A percentile compares a stretch with the other conserved stretches of the same genome.
phyloP scores from a whole-genome alignment of 1,139 yeast genomes.

The Yamadazyma membranifaciens region DNA sequence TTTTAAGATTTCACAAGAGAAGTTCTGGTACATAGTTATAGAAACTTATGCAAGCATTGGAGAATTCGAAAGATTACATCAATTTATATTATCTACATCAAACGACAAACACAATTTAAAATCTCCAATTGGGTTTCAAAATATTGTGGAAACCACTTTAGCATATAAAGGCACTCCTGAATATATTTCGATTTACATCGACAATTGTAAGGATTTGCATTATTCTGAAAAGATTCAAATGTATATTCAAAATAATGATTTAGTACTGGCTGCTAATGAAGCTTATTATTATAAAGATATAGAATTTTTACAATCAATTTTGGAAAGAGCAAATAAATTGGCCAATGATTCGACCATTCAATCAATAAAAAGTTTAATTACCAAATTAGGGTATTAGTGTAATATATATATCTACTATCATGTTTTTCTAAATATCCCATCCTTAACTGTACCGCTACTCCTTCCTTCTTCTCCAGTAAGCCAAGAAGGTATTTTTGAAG shows the following conservation, averaged over 20 bases:
- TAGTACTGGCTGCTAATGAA: slow-evolving; percentile 56
- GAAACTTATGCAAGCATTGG: slow-evolving; percentile 49
- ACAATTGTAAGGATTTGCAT: slow-evolving; percentile 28
- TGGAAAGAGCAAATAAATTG: slow-evolving; percentile 19
- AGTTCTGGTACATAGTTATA: slow-evolving; percentile 63
- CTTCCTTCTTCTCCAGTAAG: slow-evolving; percentile 74
- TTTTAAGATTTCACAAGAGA: slow-evolving; percentile 61
- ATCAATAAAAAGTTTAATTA: slow-evolving; percentile 25
- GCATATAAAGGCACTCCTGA: slow-evolving; percentile 46
- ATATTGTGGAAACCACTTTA: slow-evolving; percentile 56
- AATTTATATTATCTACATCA: slow-evolving; percentile 34
- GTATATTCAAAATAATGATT: slow-evolving; percentile 53
- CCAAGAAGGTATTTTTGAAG: slow-evolving; percentile 67
- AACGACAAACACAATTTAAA: slow-evolving; percentile 32
- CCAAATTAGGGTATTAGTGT: slow-evolving; percentile 28
- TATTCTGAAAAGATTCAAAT: slow-evolving; percentile 47
- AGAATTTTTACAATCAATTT: slow-evolving; percentile 36
- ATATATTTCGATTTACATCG: slow-evolving; percentile 37
- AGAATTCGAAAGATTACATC: slow-evolving; percentile 63
- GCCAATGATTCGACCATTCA: slow-evolving; percentile 22
- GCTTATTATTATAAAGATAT: slow-evolving; percentile 58
- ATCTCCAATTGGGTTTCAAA: slow-evolving; percentile 73
- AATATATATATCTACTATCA: neutral
- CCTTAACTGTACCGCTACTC: slow-evolving; percentile 43
- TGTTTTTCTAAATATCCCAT: slow-evolving; percentile 35